A percentile compares a stretch with the other conserved stretches of the same genome.
Conservation (phyloP, 169 alveolate genomes). For the Blepharisma undulans region DNA sequence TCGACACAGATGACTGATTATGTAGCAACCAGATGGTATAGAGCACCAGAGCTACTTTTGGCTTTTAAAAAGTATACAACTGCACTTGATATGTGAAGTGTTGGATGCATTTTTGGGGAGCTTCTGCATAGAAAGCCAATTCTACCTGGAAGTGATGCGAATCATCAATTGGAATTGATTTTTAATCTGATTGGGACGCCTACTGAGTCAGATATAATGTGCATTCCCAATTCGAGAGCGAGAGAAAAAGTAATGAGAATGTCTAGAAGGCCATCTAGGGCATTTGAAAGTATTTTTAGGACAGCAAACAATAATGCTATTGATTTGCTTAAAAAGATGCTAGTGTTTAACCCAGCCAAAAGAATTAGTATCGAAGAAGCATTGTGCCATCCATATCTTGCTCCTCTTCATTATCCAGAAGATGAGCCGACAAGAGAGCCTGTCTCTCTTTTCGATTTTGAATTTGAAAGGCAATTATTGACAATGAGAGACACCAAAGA, state of each 20-base stretch:
- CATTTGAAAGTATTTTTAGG: conserved; percentile 44
- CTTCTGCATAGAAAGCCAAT: conserved; percentile 80
- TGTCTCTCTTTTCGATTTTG: conserved; percentile 63
- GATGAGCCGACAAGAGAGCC: conserved; percentile 77
- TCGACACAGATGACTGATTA: conserved; percentile 76
- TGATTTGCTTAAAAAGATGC: conserved; percentile 81
- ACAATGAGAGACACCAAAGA: conserved; percentile 60
- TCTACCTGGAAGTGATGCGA: conserved; percentile 74
- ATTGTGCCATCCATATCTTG: conserved; percentile 72
- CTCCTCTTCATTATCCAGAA: conserved; percentile 64
- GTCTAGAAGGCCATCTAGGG: conserved; percentile 51
- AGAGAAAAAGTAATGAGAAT: conserved; percentile 60
- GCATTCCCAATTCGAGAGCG: conserved; percentile 71
- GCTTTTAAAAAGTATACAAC: conserved; percentile 78
- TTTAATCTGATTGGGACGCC: conserved; percentile 80
- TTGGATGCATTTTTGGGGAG: conserved; percentile 90
- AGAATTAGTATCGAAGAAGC: conserved; percentile 86
- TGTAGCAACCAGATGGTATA: conserved; percentile 88
- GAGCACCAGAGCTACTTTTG: conserved; percentile 87
- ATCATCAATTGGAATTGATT: conserved; percentile 66
- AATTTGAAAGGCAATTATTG: conserved; percentile 66
- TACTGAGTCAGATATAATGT: conserved; percentile 61
- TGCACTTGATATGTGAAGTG: conserved; percentile 87
- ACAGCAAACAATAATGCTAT: conserved; percentile 50
- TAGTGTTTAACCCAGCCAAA: conserved; percentile 77